Conservation (phyloP, 495 filamentous ascomycete species). For the Penicillium nucicola region DNA sequence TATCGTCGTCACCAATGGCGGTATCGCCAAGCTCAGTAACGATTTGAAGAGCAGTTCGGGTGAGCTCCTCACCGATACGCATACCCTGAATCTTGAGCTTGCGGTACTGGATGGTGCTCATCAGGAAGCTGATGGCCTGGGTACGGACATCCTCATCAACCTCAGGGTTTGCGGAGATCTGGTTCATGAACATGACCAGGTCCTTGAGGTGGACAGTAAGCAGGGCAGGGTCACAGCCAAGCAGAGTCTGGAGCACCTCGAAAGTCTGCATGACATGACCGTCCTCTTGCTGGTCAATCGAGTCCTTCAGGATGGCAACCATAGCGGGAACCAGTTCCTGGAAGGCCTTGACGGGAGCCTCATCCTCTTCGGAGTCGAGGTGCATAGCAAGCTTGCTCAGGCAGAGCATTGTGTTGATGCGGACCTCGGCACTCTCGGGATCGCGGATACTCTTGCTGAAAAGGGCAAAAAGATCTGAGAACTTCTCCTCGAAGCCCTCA, state of each 20-base stretch:
- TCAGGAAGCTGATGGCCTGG: conserved; percentile 89
- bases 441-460: conserved; percentile 88
- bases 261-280: conserved; percentile 85
- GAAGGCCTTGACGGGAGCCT: conserved; percentile 65
- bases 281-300: conserved; percentile 74
- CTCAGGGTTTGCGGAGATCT: conserved; percentile 70
- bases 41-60: conserved; percentile 78
- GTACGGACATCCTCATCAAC: conserved; percentile 79
- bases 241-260: conserved; percentile 94
- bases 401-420: conserved; percentile 92
- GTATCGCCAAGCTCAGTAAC: conserved; percentile 80
- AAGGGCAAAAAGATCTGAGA: conserved; percentile 72
- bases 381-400: conserved; percentile 84
- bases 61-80: conserved; percentile 78
- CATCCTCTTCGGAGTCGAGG: conserved; percentile 80
- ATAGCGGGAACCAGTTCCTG: conserved; percentile 79
- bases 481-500: conserved; percentile 71
- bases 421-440: conserved; percentile 84
- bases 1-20: conserved; percentile 73
- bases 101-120: conserved; percentile 86
- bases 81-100: conserved; percentile 93
- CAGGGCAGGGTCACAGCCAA: conserved; percentile 84
- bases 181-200: conserved; percentile 90
- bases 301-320: conserved; percentile 83
- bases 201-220: conserved; percentile 84